These are phyloP conservation scores for Pelargonium myrrhifolium DNA, from an alignment of 441 rosid species.

Conservation along the genomic window DNA sequence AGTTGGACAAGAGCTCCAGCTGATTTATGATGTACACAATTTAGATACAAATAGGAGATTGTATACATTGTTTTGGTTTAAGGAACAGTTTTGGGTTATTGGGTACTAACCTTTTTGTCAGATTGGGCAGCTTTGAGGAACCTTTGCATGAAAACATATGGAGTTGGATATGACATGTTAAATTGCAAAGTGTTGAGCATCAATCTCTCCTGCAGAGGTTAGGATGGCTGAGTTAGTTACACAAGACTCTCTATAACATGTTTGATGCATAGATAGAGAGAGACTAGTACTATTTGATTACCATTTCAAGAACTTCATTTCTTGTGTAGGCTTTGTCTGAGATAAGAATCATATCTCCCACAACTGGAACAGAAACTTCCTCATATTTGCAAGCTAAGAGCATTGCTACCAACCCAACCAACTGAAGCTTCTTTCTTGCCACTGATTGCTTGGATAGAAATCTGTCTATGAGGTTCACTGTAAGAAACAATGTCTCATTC, in stretches of 20 bases:
- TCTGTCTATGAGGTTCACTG: slow-evolving; percentile 82
- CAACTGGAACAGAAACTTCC: slow-evolving; percentile 87
- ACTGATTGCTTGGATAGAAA: slow-evolving; percentile 59
- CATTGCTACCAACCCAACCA: slow-evolving; percentile 84
- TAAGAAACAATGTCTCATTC: slow-evolving; percentile 82
- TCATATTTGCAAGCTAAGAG: slow-evolving; percentile 93
- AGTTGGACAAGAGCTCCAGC: slow-evolving; percentile 69
- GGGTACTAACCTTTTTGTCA: no score
- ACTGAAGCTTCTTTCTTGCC: slow-evolving; percentile 83
- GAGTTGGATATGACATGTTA: slow-evolving; percentile 76
- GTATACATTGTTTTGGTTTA: no score
- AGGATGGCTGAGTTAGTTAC: no score
- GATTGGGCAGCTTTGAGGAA: slow-evolving; percentile 86
- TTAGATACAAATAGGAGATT: no score
- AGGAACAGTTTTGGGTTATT: no score
- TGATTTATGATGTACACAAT: no score
- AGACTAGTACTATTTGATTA: no score
- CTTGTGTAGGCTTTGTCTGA: slow-evolving; percentile 82
- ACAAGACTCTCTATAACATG: no score
- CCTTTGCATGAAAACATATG: slow-evolving; percentile 72
- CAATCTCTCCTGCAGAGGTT: slow-evolving; percentile 57
- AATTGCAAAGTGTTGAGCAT: slow-evolving; percentile 66
- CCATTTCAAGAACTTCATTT: slow-evolving; percentile 77
- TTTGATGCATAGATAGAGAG: no score
- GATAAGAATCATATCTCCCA: slow-evolving; percentile 72